A percentile compares a stretch with the other conserved stretches of the same genome.
Conservation (phyloP, 306 rosid genomes). For the Trifolium repens region DNA sequence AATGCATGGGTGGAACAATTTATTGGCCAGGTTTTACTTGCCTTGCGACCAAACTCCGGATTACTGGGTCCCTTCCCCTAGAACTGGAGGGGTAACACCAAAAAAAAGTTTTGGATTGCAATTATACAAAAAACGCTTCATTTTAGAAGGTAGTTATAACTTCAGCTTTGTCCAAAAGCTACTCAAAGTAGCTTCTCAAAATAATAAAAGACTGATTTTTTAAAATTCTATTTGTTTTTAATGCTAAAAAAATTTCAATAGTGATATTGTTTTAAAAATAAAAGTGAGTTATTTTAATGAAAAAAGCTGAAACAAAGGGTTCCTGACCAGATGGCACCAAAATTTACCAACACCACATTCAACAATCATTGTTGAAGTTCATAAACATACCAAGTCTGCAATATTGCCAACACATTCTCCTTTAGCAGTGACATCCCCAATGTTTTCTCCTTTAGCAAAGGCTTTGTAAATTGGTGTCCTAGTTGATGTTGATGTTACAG, state of each 20-base stretch:
- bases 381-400: conserved; percentile 86
- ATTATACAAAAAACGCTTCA: not conserved
- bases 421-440: conserved; percentile 98
- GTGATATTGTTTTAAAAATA: not conserved
- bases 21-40: too few species aligned
- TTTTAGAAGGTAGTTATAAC: not conserved
- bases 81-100: too few species aligned
- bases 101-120: not conserved
- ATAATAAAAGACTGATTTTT: not conserved
- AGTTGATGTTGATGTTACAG: conserved; percentile 98
- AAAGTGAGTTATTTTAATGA: not conserved
- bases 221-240: too few species aligned
- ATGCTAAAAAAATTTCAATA: not conserved
- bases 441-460: conserved; percentile 97
- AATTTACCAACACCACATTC: conserved; percentile 14
- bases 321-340: conserved; percentile 24
- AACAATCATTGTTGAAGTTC: conserved; percentile 36
- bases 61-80: too few species aligned
- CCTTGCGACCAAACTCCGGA: too few species aligned
- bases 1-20: too few species aligned
- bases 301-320: not conserved
- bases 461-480: conserved; percentile 99
- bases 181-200: conserved; percentile 1
- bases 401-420: conserved; percentile 98
- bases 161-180: conserved; percentile 5